Percentiles rank a stretch among this genome's conserved stretches.
Evolutionary conservation across 192 early-diverging fungal species (phyloP).

Genomic region (Pecoramyces ruminantium): DNA sequence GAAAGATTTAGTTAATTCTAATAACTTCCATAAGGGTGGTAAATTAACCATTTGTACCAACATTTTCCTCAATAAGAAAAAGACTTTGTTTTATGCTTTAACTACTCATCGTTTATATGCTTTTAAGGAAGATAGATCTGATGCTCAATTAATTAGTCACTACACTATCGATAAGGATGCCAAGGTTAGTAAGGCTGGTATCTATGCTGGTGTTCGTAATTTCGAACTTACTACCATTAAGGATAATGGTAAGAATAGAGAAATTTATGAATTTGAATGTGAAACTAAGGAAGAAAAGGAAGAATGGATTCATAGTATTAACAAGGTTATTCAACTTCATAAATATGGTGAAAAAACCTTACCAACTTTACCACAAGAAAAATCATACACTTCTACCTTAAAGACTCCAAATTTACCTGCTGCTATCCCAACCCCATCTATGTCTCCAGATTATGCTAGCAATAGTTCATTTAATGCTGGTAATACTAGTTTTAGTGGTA

Average conservation of each 20-base stretch:
- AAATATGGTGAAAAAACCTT: not conserved
- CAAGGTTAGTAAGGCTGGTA: not conserved
- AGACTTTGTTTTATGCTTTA: not conserved
- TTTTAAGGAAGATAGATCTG: not conserved
- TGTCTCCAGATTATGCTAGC: not conserved
- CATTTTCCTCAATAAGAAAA: not conserved
- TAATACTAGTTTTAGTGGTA: not conserved
- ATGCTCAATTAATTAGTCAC: not conserved
- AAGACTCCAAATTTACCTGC: not conserved
- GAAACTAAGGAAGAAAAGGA: not conserved
- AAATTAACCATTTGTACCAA: not conserved
- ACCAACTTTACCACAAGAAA: not conserved
- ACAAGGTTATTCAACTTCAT: not conserved
- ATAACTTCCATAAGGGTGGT: not conserved
- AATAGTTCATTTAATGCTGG: not conserved
- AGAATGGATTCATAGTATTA: not conserved
- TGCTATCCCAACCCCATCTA: not conserved
- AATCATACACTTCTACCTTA: not conserved
- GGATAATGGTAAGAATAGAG: not conserved
- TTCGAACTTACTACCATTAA: not conserved
- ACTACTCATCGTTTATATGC: not conserved
- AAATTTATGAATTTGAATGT: not conserved
- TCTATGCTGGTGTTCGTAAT: not conserved
- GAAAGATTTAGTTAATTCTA: not conserved
- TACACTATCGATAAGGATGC: not conserved